Base-by-base conservation (phyloP, 306 rosid genomes). In the Senna siamea region DNA sequence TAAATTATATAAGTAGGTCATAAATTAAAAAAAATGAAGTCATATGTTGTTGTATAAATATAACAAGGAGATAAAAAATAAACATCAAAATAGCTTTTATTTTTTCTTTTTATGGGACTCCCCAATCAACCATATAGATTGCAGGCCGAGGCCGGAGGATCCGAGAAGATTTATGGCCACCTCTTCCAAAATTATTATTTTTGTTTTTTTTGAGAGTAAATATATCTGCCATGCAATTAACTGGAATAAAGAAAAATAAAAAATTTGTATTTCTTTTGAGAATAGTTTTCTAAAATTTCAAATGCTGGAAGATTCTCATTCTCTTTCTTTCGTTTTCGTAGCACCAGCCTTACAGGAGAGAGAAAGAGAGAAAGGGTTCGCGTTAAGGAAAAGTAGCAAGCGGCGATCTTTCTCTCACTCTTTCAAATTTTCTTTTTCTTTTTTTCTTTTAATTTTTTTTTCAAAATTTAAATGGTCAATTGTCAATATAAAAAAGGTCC, bases 141-240 rank as follows among this genome's bases (percentile, higher is more conserved):
- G 82, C 79, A 72, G 82, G 79, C 85, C 76, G 64, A 72, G n/a
- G 79, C 82, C 79, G 69, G 69, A 52, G 82, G 62, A 53, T 8
- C 44, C 72, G 75, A 65, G 55, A 51, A 18, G 20, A 38, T 81
- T 64, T 52, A 38, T 14, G 38, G 22, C 75, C 75, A 58, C 51
- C 64, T 56, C 61, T 38, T 70, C 12, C 23, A 34, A 61, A 61
- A 34, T 22, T 32, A 58, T 40, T 12, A 58, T 14, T 13, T 19
- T 55, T 61, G 40, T 15, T 19, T n/a, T n/a, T n/a, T n/a, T n/a
- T n/a, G n/a, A n/a, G n/a, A n/a, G n/a, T n/a, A n/a, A n/a, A n/a
- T n/a, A n/a, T n/a, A n/a, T n/a, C n/a, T n/a, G n/a, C n/a, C n/a
- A n/a, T n/a, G n/a, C n/a, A n/a, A n/a, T n/a, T n/a, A n/a, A n/a